Evolutionary conservation across 305 asterid genomes (phyloP).

Genomic region (Fraxinus baroniana): DNA sequence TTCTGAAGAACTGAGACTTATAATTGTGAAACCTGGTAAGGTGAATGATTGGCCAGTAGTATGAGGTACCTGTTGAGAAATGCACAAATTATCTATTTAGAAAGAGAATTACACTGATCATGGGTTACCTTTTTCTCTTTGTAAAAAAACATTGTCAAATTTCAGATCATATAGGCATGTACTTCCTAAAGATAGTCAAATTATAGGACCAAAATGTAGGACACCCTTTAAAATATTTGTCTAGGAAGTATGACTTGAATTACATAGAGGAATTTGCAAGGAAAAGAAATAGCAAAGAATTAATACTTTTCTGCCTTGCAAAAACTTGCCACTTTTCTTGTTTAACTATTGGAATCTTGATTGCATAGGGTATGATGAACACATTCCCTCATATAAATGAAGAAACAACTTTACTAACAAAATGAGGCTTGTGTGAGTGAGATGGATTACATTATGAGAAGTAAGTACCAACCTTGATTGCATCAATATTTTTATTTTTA

Average conservation of each 20-base stretch:
- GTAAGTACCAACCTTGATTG: slow-evolving; percentile 73
- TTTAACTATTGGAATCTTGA: slow-evolving; percentile 3
- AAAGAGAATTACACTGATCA: not conserved
- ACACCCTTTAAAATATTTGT: not conserved
- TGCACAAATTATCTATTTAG: not conserved
- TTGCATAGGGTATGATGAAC: slow-evolving; percentile 4
- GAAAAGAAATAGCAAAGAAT: slow-evolving; percentile 1
- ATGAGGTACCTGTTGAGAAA: not conserved
- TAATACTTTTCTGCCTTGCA: slow-evolving; percentile 5
- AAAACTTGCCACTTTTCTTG: slow-evolving; percentile 13
- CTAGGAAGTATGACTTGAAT: not conserved
- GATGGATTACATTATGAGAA: not conserved
- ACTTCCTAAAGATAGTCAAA: not conserved
- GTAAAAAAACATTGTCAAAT: not conserved
- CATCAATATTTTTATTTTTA: slow-evolving; percentile 89
- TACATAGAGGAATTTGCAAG: slow-evolving; percentile 8
- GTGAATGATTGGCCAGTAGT: too few species aligned
- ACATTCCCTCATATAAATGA: not conserved
- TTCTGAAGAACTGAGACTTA: too few species aligned
- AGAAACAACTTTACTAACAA: not conserved
- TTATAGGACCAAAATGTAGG: not conserved
- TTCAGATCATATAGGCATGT: not conserved
- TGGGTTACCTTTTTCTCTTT: not conserved
- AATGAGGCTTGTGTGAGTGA: not conserved
- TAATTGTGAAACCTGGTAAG: too few species aligned